Percentiles rank a stretch among this genome's conserved stretches.
phyloP scores from a whole-genome alignment of 805 yeast genomes.

The Candida nemodendra region DNA sequence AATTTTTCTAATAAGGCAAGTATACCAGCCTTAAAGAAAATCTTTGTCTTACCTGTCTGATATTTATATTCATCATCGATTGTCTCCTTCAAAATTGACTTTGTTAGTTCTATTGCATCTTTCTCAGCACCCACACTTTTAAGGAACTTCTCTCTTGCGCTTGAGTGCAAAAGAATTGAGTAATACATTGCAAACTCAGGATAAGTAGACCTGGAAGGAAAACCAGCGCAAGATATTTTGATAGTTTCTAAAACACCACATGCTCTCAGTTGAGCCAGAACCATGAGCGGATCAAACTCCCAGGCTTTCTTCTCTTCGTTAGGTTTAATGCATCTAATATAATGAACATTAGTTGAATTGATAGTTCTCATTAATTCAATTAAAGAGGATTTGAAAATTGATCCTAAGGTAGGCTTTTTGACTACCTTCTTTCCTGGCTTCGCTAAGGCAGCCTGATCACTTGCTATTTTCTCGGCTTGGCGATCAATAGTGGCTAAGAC shows the following conservation, averaged over 20 bases:
- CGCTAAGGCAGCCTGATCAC: constrained; percentile 34
- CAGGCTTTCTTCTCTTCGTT: constrained; percentile 93
- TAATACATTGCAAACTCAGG: constrained; percentile 90
- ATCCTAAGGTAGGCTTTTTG: constrained; percentile 90
- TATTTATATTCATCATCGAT: constrained; percentile 68
- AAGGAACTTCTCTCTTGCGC: constrained; percentile 62
- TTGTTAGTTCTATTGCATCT: constrained; percentile 63
- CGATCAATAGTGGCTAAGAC: constrained; percentile 66
- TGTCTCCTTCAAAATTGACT: constrained; percentile 60
- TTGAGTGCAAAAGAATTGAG: constrained; percentile 75
- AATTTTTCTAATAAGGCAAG: constrained; percentile 85
- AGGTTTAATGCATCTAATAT: constrained; percentile 96
- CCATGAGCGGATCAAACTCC: constrained; percentile 95
- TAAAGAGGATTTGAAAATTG: constrained; percentile 88
- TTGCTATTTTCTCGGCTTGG: constrained; percentile 44
- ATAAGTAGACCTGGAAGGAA: constrained; percentile 94
- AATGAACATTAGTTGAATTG: constrained; percentile 92
- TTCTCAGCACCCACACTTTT: constrained; percentile 50
- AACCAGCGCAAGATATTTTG: constrained; percentile 95
- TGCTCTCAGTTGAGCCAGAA: constrained; percentile 89
- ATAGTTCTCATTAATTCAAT: constrained; percentile 92
- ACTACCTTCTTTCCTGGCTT: constrained; percentile 39
- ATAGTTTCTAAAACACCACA: constrained; percentile 98
- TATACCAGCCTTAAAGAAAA: constrained; percentile 96
- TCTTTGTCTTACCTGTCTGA: constrained; percentile 90